Evolutionary conservation across 805 yeast genomes (phyloP), one percentile per base, ranked within the genome.

Genomic region (Brettanomyces sp.): DNA sequence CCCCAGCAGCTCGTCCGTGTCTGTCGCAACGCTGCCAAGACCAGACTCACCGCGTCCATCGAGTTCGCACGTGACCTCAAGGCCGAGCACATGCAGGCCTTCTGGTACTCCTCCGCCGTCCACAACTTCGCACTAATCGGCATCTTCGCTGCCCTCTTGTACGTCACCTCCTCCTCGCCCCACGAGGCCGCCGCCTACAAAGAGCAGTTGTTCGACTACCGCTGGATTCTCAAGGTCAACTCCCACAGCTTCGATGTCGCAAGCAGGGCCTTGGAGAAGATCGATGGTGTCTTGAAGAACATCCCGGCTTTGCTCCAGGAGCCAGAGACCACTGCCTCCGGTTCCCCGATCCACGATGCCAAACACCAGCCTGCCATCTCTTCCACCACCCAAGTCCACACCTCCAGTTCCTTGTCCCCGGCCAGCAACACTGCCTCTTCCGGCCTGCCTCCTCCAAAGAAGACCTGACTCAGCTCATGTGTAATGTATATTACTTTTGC

Each of bases 81-180:
- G 53, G 82, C 84, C 8, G 95, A 88, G 53, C 95, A 88, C 57
- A 72, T 87, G 42, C 90, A 82, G 58, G 79, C 95, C 9, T 89
- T 88, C 61, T 90, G 96, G 96, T 93, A 86, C 63, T 77, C 89
- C 1, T 78, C 89, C 1, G 77, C 95, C 0, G 73, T 93, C 0
- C 73, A 84, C 12, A 87, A 86, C 56, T 78, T 90, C 51, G 79
- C 95, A 5, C 64, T 86, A 35, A 86, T 89, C 36, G 96, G 96
- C 2, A 78, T 91, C 0, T 90, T 90, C 70, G 95, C 96, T 0
- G 82, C 95, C 0, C 68, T 90, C 11, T 65, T 90, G 45, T 85
- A 75, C 55, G 81, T 82, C 13, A 84, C 96, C 0, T 68, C 93
- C 1, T 61, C 71, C 7, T 56, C 74, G 0, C 62, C 73, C 14